Evolutionary conservation across 768 basidiomycete species (phyloP).

Genomic region (Sporobolomyces phaffii): DNA sequence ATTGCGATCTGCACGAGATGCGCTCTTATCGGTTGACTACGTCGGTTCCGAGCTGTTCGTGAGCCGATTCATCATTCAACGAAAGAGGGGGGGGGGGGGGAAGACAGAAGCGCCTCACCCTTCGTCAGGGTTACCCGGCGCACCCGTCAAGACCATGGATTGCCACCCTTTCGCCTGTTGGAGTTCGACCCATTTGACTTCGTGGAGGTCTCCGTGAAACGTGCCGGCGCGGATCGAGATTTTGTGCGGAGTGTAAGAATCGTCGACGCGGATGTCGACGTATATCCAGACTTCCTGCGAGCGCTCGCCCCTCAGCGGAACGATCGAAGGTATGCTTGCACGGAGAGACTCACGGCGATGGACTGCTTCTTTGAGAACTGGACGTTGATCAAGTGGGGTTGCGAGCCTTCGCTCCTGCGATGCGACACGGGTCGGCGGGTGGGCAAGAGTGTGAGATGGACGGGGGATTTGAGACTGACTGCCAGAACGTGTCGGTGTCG

Average conservation of each 20-base stretch:
- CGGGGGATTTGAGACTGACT: constrained; percentile 61
- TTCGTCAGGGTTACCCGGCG: constrained; percentile 69
- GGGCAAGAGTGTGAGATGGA: no score
- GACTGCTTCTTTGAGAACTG: constrained; percentile 86
- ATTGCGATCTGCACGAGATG: constrained; percentile 87
- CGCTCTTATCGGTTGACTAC: constrained; percentile 76
- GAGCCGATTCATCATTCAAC: no score
- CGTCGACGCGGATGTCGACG: constrained; percentile 74
- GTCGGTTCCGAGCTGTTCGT: no score
- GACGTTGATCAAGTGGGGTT: constrained; percentile 90
- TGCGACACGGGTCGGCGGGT: no score
- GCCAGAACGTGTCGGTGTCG: constrained; percentile 85
- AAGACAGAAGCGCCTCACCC: constrained; percentile 53
- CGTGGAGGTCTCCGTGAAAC: constrained; percentile 82
- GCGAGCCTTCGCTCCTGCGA: constrained; percentile 70
- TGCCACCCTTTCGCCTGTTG: constrained; percentile 92
- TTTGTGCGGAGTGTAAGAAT: constrained; percentile 93
- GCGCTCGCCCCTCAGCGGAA: no score
- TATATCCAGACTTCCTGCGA: constrained; percentile 84
- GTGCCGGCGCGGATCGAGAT: constrained; percentile 88
- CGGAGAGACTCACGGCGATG: constrained; percentile 71
- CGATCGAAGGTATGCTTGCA: no score
- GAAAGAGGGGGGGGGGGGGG: not conserved
- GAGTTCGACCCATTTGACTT: constrained; percentile 63
- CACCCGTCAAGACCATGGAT: constrained; percentile 74